Conservation (phyloP, 345 rosid genomes). For the Eucalyptus regnans region DNA sequence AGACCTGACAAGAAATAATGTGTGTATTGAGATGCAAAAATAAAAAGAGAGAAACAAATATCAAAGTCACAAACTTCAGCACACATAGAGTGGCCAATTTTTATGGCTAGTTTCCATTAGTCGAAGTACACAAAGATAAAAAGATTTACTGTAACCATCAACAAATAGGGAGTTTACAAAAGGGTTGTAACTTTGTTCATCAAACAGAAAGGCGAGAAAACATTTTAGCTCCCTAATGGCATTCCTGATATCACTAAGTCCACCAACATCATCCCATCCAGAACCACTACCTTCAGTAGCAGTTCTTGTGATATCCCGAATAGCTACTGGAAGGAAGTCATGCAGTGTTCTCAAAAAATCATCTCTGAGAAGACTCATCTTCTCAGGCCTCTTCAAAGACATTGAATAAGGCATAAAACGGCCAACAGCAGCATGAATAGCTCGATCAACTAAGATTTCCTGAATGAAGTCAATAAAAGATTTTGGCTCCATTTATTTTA, state of each 20-base stretch:
- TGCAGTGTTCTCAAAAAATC: constrained; percentile 84
- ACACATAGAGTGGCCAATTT: background rate
- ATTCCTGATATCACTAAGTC: constrained; percentile 58
- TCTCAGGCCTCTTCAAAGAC: background rate
- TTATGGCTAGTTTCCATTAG: background rate
- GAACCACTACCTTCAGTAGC: constrained; percentile 65
- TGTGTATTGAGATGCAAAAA: background rate
- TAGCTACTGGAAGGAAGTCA: constrained; percentile 90
- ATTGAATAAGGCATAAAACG: too few species aligned
- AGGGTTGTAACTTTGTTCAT: background rate
- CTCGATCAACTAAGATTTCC: too few species aligned
- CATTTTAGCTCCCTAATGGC: constrained; percentile 71
- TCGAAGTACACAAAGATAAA: background rate
- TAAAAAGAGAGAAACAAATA: background rate
- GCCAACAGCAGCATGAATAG: too few species aligned
- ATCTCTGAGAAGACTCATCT: constrained; percentile 40
- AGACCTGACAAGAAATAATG: background rate
- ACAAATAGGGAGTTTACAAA: background rate
- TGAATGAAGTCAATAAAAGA: too few species aligned
- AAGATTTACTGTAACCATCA: background rate
- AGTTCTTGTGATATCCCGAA: constrained; percentile 87
- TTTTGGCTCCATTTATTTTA: too few species aligned
- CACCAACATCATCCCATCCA: constrained; percentile 98
- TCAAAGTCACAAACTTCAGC: background rate
- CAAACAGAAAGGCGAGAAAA: background rate